Evolutionary conservation across 208 protist genomes (phyloP).

Genomic region (Acanthamoeba triangularis): DNA sequence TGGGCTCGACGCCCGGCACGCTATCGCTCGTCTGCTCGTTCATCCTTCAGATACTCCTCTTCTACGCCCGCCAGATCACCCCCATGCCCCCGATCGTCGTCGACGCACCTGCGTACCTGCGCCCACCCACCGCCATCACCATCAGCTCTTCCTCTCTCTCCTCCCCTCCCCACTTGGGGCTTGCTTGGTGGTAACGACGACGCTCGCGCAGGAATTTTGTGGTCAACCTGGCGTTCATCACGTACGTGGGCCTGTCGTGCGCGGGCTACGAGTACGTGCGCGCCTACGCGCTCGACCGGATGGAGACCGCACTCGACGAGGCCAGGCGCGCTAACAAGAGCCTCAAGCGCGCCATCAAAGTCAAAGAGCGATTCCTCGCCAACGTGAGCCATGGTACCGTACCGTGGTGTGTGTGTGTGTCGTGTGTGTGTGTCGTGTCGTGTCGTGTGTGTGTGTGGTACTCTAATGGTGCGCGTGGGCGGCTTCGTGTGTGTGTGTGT

Average conservation of each 20-base stretch:
- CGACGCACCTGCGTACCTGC: slow-evolving; percentile 54
- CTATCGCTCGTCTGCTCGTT: not conserved
- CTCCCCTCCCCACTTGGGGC: not conserved
- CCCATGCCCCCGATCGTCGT: not conserved
- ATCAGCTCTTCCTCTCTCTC: not conserved
- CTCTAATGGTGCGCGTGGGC: not conserved
- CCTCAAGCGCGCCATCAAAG: slow-evolving; percentile 54
- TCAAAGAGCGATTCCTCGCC: slow-evolving; percentile 71
- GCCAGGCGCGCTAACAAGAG: slow-evolving; percentile 11
- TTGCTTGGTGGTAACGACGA: not conserved
- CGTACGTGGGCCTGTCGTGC: slow-evolving; percentile 3
- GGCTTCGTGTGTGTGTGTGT: not conserved
- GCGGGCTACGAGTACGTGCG: slow-evolving; percentile 50
- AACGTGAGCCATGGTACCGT: slow-evolving; percentile 57
- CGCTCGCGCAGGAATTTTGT: not conserved
- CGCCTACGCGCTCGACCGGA: slow-evolving; percentile 5
- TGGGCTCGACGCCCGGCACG: not conserved
- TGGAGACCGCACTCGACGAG: slow-evolving; percentile 29
- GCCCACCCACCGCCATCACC: not conserved
- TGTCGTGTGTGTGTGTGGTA: not conserved
- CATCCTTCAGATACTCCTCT: not conserved
- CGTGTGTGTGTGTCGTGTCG: not conserved
- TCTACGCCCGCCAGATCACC: not conserved
- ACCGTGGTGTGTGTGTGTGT: not conserved
- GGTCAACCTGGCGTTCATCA: not conserved